Evolutionary conservation across 129 eudicot genomes (phyloP).

Genomic region (Tanacetum coccineum): DNA sequence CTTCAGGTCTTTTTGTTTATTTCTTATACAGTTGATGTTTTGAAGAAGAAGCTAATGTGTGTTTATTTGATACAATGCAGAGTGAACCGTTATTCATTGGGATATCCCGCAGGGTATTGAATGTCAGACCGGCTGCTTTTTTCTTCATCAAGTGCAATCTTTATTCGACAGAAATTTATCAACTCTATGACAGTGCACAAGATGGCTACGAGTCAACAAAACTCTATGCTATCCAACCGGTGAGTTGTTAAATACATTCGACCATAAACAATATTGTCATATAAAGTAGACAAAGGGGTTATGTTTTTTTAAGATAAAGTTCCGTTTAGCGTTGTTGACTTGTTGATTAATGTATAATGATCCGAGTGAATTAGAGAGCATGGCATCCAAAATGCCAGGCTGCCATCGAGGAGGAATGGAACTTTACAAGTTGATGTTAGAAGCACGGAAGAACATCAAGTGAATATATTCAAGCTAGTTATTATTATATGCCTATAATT

Average conservation of each 20-base stretch:
- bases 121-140: constrained; percentile 95
- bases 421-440: constrained; percentile 70
- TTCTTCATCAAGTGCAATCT: constrained; percentile 89
- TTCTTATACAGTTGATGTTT: too few species aligned
- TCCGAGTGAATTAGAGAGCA: constrained; percentile 61
- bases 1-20: too few species aligned
- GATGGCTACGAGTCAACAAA: constrained; percentile 90
- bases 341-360: constrained; percentile 11
- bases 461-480: constrained; percentile 5
- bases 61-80: constrained; percentile 40
- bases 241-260: constrained; percentile 32
- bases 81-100: constrained; percentile 70
- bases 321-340: neutral
- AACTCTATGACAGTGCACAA: constrained; percentile 68
- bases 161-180: constrained; percentile 65
- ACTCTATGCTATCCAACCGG: constrained; percentile 56
- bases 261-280: neutral
- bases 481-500: neutral
- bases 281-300: too few species aligned
- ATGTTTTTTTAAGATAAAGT: neutral
- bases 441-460: constrained; percentile 26
- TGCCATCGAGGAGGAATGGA: constrained; percentile 95
- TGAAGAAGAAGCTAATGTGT: neutral
- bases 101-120: constrained; percentile 75
- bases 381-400: constrained; percentile 89